A percentile compares a stretch with the other conserved stretches of the same genome.
Evolutionary conservation across 1,284 basidiomycete genomes (phyloP).

Genomic region (Sanguinoderma infundibulare): DNA sequence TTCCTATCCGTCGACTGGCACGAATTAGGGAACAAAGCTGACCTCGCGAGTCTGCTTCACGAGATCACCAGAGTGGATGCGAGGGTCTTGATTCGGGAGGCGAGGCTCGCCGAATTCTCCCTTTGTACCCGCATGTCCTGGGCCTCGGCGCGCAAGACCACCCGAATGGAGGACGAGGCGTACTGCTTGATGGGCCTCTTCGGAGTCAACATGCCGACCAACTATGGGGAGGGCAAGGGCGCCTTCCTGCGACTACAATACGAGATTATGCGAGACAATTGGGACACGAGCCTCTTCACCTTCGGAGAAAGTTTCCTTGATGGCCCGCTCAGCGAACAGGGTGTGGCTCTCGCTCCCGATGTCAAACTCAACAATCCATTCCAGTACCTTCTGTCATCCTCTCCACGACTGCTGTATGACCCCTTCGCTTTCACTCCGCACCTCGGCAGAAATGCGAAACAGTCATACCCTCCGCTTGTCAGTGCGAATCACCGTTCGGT

Average conservation of each 20-base stretch:
- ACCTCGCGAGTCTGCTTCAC: no score
- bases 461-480: not conserved
- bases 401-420: not conserved
- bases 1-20: no score
- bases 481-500: not conserved
- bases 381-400: not conserved
- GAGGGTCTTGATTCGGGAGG: no score
- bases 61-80: no score
- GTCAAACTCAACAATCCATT: not conserved
- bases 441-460: not conserved
- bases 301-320: not conserved
- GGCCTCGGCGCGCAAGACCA: not conserved
- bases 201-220: conserved; percentile 2
- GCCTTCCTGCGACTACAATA: conserved; percentile 3
- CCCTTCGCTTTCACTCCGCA: not conserved
- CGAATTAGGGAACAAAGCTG: no score
- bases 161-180: conserved; percentile 2
- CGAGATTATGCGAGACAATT: conserved; percentile 4
- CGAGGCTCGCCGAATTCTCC: no score
- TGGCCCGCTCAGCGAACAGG: not conserved
- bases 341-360: not conserved
- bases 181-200: conserved; percentile 7
- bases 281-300: conserved; percentile 2
- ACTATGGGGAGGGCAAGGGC: conserved; percentile 2
- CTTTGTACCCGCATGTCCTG: conserved; percentile 1